These are phyloP conservation scores for Tympanopsis confertula DNA, from an alignment of 2,329 filamentous ascomycete genomes.

Conservation along the genomic window DNA sequence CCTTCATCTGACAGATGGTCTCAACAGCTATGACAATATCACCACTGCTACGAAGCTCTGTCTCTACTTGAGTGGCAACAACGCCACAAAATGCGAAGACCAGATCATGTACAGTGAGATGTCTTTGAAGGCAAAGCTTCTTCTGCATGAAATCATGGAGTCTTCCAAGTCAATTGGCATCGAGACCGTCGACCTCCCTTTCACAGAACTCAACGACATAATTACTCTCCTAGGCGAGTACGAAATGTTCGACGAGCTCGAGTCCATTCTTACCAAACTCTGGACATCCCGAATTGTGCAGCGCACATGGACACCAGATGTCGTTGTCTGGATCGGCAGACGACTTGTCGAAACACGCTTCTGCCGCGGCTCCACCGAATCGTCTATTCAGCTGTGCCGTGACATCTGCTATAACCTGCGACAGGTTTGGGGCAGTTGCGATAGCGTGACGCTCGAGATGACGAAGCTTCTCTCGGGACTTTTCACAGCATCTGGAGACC, in stretches of 20 bases:
- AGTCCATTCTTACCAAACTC: slow-evolving; percentile 8
- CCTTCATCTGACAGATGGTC: slow-evolving; percentile 17
- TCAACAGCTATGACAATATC: slow-evolving; percentile 17
- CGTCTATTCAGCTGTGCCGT: slow-evolving; percentile 9
- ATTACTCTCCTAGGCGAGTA: slow-evolving; percentile 22
- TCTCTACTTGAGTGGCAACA: slow-evolving; percentile 19
- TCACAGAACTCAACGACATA: slow-evolving; percentile 20
- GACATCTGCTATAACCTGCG: slow-evolving; percentile 12
- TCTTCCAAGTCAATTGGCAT: slow-evolving; percentile 15
- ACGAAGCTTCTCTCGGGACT: slow-evolving; percentile 8
- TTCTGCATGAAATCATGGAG: slow-evolving; percentile 18
- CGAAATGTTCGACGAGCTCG: slow-evolving; percentile 20
- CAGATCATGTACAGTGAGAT: slow-evolving; percentile 14
- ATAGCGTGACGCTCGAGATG: slow-evolving; percentile 9
- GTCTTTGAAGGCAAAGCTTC: slow-evolving; percentile 16
- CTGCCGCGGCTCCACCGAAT: slow-evolving; percentile 4
- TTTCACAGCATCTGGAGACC: slow-evolving; percentile 7
- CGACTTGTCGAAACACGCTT: slow-evolving; percentile 10
- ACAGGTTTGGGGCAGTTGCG: slow-evolving; percentile 10
- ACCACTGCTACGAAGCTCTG: slow-evolving; percentile 21
- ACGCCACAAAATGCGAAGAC: slow-evolving; percentile 14
- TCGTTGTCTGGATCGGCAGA: slow-evolving; percentile 8
- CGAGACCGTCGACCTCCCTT: slow-evolving; percentile 19
- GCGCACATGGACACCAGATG: slow-evolving; percentile 7
- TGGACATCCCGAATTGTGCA: slow-evolving; percentile 8